phyloP scores from a whole-genome alignment of 805 yeast species.

The Candida taoyuanica region DNA sequence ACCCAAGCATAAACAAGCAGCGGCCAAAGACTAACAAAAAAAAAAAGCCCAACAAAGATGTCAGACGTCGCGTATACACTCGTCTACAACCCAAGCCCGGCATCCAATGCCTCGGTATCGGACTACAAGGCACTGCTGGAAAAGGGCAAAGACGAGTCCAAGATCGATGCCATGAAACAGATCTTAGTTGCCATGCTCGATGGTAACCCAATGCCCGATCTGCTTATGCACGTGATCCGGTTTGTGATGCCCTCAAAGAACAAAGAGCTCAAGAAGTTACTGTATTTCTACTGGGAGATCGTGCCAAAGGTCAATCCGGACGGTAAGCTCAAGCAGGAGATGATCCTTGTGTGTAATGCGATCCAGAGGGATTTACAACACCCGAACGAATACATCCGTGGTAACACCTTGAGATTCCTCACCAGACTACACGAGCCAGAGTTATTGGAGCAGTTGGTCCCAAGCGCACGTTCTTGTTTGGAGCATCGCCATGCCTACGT shows the following conservation, averaged over 20 bases:
- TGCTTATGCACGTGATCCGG: conserved; percentile 94
- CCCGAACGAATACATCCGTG: conserved; percentile 95
- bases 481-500: conserved; percentile 98
- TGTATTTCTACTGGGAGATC: conserved; percentile 96
- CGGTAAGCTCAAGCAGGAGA: conserved; percentile 94
- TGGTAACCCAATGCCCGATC: conserved; percentile 88
- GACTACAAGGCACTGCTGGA: conserved; percentile 79
- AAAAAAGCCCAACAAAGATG: conserved; percentile 24
- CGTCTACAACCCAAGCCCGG: conserved; percentile 70
- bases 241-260: conserved; percentile 94
- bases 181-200: conserved; percentile 83
- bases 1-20: no score
- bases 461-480: conserved; percentile 84
- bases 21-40: neutral
- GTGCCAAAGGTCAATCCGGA: conserved; percentile 86
- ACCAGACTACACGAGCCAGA: conserved; percentile 91
- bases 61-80: conserved; percentile 61
- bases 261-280: conserved; percentile 85
- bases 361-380: conserved; percentile 96
- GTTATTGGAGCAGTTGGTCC: conserved; percentile 90
- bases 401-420: conserved; percentile 88
- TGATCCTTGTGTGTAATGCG: conserved; percentile 97
- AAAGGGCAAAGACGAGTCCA: conserved; percentile 83
- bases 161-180: conserved; percentile 85
- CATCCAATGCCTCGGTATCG: conserved; percentile 52